Base-by-base conservation (phyloP, 305 asterid genomes). In the Fraxinus platypoda region DNA sequence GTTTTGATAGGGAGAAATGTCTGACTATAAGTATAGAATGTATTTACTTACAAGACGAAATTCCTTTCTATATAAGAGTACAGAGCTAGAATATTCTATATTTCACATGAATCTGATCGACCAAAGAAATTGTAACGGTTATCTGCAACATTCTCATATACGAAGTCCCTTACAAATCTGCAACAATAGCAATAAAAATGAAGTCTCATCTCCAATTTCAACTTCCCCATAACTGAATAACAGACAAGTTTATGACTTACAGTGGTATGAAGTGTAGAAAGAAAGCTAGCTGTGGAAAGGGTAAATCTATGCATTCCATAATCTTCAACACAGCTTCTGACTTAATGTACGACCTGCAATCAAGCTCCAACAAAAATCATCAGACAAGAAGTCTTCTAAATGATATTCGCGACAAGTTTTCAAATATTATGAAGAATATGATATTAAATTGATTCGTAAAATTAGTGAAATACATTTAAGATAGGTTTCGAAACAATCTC, bases 311-410 rank as follows among this genome's bases (percentile, higher is more conserved):
- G 87, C 92, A 90, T 80, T 95, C 91, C 98, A 94, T 94, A 75
- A 94, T 94, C 93, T 91, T 95, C 79, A 95, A 81, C 21, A 94
- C 99, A 78, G 98, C 99, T 76, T 94, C 95, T 62, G 98, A 95
- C 87, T 94, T 95, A 77, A 95, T 89, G 78, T 91, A 92, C 46
- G 97, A 91, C 90, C 99, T 95, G 91, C 77, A 89, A 81, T 80
- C 41, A 75, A 80, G 73, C 59, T 80, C 83, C 26, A 49, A 19
- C 0, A 49, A 79, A 76, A 74, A 78, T 34, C 38, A 68, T 11
- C 31, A 30, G 30, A 17, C 21, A 13, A 31, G 62, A 68, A 52
- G 5, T 64, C 74, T 41, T 75, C 4, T 4, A 77, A 52, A 54
- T 46, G 21, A 64, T 74, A 35, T 26, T 46, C 26, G 30, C 75